Percentiles rank a stretch among this genome's conserved stretches.
phyloP scores from a whole-genome alignment of 108 stramenopile species.

The Fistulifera pelliculosa region DNA sequence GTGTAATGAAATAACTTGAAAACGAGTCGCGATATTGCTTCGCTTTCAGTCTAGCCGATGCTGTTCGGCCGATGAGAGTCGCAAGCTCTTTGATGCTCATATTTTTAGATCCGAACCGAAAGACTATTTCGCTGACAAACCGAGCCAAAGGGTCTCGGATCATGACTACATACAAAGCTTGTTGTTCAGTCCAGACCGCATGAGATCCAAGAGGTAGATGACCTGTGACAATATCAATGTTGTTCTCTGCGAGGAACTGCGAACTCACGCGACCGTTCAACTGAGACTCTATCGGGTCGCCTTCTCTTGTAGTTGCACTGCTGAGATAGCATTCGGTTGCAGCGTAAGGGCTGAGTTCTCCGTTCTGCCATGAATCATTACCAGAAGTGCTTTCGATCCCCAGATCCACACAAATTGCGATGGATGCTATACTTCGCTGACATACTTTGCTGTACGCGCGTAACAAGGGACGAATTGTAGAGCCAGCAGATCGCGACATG shows the following conservation, averaged over 20 bases:
- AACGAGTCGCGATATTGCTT: slow-evolving; percentile 1
- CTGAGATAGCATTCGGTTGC: neutral
- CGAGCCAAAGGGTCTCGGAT: neutral
- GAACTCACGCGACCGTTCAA: slow-evolving; percentile 4
- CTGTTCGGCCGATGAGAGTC: neutral
- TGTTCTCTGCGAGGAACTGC: neutral
- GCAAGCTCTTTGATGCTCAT: neutral
- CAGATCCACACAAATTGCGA: neutral
- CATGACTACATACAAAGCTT: neutral
- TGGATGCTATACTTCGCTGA: neutral
- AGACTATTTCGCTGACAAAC: slow-evolving; percentile 1
- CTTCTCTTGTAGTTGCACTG: neutral
- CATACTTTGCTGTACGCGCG: slow-evolving; percentile 1
- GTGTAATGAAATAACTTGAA: slow-evolving; percentile 11
- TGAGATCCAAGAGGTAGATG: neutral
- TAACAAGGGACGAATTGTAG: neutral
- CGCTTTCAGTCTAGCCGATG: neutral
- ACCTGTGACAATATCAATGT: slow-evolving; percentile 3
- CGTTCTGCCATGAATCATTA: neutral
- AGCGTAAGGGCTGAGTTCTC: neutral
- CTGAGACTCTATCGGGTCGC: neutral
- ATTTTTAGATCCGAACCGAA: neutral
- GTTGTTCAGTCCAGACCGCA: neutral
- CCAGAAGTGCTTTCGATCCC: slow-evolving; percentile 1
- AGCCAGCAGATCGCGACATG: slow-evolving; percentile 4